These are phyloP conservation scores for Sutorius australiensis DNA, from an alignment of 768 basidiomycete species.

Conservation along the genomic window DNA sequence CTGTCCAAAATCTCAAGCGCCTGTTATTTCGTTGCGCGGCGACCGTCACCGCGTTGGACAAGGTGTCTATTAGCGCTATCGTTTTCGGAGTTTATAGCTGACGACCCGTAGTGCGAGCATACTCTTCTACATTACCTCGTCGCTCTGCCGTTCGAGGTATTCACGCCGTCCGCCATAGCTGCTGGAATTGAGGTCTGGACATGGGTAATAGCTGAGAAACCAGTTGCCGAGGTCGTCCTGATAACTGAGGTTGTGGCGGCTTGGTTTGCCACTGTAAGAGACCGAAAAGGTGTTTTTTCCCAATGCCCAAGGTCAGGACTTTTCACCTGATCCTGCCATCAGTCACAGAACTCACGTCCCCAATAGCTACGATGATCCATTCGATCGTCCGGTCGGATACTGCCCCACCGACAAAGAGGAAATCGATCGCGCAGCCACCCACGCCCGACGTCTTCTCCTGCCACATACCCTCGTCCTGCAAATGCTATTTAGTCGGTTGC, in stretches of 20 bases:
- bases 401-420: constrained; percentile 84
- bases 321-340: constrained; percentile 9
- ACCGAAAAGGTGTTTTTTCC: constrained; percentile 82
- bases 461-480: constrained; percentile 85
- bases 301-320: constrained; percentile 65
- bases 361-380: constrained; percentile 80
- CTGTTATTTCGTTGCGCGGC: constrained; percentile 86
- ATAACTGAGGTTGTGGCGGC: constrained; percentile 84
- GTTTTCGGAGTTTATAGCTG: neutral
- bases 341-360: constrained; percentile 5
- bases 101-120: constrained; percentile 65
- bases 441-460: constrained; percentile 70
- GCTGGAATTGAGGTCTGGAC: constrained; percentile 94
- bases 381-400: constrained; percentile 80
- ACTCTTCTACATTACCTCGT: constrained; percentile 87
- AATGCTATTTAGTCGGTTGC: constrained; percentile 87
- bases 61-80: constrained; percentile 38
- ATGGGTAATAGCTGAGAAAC: constrained; percentile 88
- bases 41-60: constrained; percentile 63
- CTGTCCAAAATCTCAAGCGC: constrained; percentile 78
- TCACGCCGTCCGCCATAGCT: constrained; percentile 80
- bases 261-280: constrained; percentile 80
- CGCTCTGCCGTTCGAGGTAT: constrained; percentile 81
- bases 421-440: constrained; percentile 67
- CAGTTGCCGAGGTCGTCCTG: constrained; percentile 74